Percentiles rank a stretch among this genome's conserved stretches.
Conservation (phyloP, 2,329 filamentous ascomycete genomes). For the Talaromyces sp. region DNA sequence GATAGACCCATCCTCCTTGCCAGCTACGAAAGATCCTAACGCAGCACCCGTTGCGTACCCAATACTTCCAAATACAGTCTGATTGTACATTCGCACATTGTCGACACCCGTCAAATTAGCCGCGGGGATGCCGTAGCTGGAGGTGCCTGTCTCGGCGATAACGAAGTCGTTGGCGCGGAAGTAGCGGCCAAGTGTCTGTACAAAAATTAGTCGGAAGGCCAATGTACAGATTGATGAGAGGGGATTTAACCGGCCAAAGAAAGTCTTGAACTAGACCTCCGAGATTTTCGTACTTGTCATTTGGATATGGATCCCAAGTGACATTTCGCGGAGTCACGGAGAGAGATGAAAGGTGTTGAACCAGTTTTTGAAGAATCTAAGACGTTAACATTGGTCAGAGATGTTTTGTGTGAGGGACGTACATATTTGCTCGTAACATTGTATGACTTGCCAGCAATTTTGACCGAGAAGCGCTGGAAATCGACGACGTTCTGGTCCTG, state of each 20-base stretch:
- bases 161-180: constrained; percentile 7
- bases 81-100: constrained; percentile 20
- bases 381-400: background rate
- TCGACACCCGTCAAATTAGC: background rate
- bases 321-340: background rate
- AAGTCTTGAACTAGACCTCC: constrained; percentile 9
- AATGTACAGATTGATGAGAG: too few relatives aligned
- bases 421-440: constrained; percentile 5
- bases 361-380: background rate
- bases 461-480: constrained; percentile 15
- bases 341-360: background rate
- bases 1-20: constrained; percentile 20
- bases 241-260: background rate
- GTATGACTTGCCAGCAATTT: background rate
- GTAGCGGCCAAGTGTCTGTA: constrained; percentile 1
- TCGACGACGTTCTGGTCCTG: constrained; percentile 2
- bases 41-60: constrained; percentile 27
- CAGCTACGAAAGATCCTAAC: constrained; percentile 24
- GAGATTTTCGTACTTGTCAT: background rate
- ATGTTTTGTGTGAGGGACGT: background rate
- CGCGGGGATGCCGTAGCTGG: constrained; percentile 7
- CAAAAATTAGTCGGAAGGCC: background rate
- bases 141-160: constrained; percentile 14
- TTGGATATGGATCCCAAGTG: constrained; percentile 9
- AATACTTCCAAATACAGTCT: constrained; percentile 28